Conservation (phyloP, 2,329 filamentous ascomycete genomes). For the Huntiella decipiens region DNA sequence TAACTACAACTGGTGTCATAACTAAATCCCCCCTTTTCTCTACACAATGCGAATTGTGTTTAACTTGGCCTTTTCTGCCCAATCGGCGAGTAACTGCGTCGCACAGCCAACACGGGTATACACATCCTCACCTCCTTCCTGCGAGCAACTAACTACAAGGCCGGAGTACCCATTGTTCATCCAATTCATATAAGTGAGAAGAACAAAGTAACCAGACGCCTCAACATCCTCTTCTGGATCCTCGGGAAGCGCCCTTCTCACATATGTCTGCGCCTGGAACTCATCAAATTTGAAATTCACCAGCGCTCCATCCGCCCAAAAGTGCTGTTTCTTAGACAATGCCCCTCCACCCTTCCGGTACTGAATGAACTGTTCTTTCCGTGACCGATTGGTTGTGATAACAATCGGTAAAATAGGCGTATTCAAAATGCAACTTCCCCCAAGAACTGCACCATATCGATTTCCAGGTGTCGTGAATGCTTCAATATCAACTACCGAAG, state of each 20-base stretch:
- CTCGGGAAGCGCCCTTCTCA: background rate
- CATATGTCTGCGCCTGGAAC: conserved; percentile 10
- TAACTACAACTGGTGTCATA: conserved; percentile 10
- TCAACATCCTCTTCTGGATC: conserved; percentile 10
- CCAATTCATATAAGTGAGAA: conserved; percentile 11
- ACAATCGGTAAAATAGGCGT: conserved; percentile 10
- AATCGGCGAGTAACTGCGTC: conserved; percentile 9
- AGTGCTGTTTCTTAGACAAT: conserved; percentile 10
- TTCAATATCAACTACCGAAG: conserved; percentile 10
- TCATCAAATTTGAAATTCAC: conserved; percentile 11
- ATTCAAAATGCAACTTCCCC: conserved; percentile 11
- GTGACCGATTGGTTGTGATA: conserved; percentile 6
- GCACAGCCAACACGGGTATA: conserved; percentile 9
- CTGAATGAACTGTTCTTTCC: conserved; percentile 8
- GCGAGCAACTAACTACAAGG: conserved; percentile 9
- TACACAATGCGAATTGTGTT: conserved; percentile 11
- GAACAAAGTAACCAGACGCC: conserved; percentile 9
- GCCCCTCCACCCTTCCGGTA: conserved; percentile 11
- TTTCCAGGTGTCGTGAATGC: conserved; percentile 3
- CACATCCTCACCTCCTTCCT: conserved; percentile 4
- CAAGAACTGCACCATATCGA: conserved; percentile 7
- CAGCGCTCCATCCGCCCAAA: conserved; percentile 10
- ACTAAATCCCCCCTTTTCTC: background rate
- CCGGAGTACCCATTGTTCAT: conserved; percentile 11
- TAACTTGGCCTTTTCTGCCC: conserved; percentile 11